Evolutionary conservation across 2,329 filamentous ascomycete species (phyloP).

Genomic region (Fusarium ambrosium): DNA sequence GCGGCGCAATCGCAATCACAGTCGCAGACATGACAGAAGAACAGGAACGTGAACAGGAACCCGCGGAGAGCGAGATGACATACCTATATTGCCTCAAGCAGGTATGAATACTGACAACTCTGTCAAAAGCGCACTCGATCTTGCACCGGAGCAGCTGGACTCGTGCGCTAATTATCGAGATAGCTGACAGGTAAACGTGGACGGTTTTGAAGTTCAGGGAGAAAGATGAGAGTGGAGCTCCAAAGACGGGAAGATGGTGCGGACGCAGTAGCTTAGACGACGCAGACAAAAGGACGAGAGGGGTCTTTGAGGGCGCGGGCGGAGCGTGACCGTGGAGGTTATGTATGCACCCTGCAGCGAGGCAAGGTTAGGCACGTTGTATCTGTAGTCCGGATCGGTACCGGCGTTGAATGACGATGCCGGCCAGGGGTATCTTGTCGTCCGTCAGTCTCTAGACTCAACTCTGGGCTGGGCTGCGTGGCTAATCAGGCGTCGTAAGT

Average conservation of each 20-base stretch:
- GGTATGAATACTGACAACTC: constrained; percentile 7
- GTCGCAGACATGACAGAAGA: constrained; percentile 5
- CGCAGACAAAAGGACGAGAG: constrained; percentile 36
- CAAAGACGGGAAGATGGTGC: constrained; percentile 22
- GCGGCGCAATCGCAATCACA: not conserved
- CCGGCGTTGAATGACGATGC: constrained; percentile 46
- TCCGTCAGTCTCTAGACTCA: constrained; percentile 9
- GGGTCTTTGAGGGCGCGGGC: constrained; percentile 36
- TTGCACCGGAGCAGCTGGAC: constrained; percentile 23
- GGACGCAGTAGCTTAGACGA: constrained; percentile 32
- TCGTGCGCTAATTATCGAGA: constrained; percentile 41
- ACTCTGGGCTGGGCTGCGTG: constrained; percentile 5
- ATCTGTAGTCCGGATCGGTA: constrained; percentile 43
- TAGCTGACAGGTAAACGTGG: constrained; percentile 28
- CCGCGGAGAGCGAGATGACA: constrained; percentile 19
- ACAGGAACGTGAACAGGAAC: constrained; percentile 13
- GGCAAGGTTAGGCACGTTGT: constrained; percentile 38
- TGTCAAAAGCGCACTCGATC: constrained; percentile 4
- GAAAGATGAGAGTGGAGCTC: constrained; percentile 35
- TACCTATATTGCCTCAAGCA: constrained; percentile 27
- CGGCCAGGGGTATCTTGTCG: constrained; percentile 42
- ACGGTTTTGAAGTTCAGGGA: constrained; percentile 31
- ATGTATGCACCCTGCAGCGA: constrained; percentile 44
- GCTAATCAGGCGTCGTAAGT: not conserved
- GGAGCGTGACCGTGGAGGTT: constrained; percentile 45